phyloP scores from a whole-genome alignment of 371 early-diverging fungal genomes.

The Synchytrium microbalum region DNA sequence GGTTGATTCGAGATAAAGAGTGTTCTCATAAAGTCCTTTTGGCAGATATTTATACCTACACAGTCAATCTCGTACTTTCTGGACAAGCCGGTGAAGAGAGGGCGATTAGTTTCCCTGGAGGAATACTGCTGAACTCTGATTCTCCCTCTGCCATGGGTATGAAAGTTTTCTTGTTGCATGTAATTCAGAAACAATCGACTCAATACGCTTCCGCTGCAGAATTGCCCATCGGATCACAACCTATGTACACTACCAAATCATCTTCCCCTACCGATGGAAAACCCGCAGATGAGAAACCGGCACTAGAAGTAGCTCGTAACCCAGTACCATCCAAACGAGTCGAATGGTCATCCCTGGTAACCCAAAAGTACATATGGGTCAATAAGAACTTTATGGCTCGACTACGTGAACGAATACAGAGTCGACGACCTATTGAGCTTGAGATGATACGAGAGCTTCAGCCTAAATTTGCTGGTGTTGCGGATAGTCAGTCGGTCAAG shows the following conservation, averaged over 20 bases:
- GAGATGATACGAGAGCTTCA: conserved; percentile 35
- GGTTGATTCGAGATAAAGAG: background rate
- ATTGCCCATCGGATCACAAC: conserved; percentile 14
- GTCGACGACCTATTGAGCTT: conserved; percentile 28
- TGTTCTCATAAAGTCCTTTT: background rate
- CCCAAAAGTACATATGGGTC: conserved; percentile 4
- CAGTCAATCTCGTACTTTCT: conserved; percentile 29
- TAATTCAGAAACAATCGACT: background rate
- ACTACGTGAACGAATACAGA: conserved; percentile 30
- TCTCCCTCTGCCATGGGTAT: conserved; percentile 18
- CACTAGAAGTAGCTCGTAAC: background rate
- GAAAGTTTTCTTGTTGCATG: too few relatives aligned
- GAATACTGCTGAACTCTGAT: conserved; percentile 26
- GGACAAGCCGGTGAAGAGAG: conserved; percentile 26
- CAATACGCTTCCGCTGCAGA: background rate
- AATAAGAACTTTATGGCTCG: background rate
- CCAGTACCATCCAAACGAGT: conserved; percentile 10
- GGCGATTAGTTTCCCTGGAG: conserved; percentile 22
- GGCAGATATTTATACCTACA: conserved; percentile 5
- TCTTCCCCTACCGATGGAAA: background rate
- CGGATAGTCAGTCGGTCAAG: conserved; percentile 28
- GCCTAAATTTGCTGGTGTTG: conserved; percentile 29
- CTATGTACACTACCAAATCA: conserved; percentile 16
- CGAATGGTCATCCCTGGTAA: conserved; percentile 2
- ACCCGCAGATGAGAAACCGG: conserved; percentile 1